Conservation (phyloP, 345 rosid genomes). For the Microthlaspi erraticum region DNA sequence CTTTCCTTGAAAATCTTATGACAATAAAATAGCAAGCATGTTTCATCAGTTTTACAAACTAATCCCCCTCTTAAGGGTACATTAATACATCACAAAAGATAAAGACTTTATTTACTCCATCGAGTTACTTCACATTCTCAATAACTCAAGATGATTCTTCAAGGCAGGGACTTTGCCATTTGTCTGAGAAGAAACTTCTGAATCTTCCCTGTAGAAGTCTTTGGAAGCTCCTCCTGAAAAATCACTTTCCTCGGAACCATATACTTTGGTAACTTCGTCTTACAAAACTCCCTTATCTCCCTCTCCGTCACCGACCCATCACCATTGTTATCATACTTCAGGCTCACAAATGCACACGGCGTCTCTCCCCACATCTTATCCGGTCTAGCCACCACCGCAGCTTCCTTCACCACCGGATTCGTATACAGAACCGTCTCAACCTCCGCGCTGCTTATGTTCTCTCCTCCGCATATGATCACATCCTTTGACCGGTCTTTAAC, state of each 20-base stretch:
- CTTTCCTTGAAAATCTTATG: not conserved
- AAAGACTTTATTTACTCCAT: conserved; percentile 1
- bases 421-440: conserved; percentile 64
- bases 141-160: conserved; percentile 3
- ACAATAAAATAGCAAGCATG: conserved; percentile 12
- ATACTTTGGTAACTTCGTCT: conserved; percentile 53
- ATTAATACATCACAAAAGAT: conserved; percentile 7
- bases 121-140: conserved; percentile 5
- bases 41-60: conserved; percentile 11
- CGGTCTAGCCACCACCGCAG: conserved; percentile 67
- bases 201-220: conserved; percentile 66
- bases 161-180: conserved; percentile 46
- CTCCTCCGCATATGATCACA: conserved; percentile 69
- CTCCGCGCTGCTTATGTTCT: conserved; percentile 62
- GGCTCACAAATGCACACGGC: conserved; percentile 70
- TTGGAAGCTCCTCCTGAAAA: conserved; percentile 58
- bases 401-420: conserved; percentile 65
- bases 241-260: conserved; percentile 67
- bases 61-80: conserved; percentile 20
- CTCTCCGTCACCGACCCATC: conserved; percentile 41
- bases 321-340: conserved; percentile 44
- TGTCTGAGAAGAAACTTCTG: conserved; percentile 56
- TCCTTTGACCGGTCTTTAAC: conserved; percentile 69
- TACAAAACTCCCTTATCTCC: conserved; percentile 56
- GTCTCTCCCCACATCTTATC: conserved; percentile 74